Percentiles rank a stretch among this genome's conserved stretches.
Conservation (phyloP, 805 yeast genomes). For the Saccharomyces mikatae region DNA sequence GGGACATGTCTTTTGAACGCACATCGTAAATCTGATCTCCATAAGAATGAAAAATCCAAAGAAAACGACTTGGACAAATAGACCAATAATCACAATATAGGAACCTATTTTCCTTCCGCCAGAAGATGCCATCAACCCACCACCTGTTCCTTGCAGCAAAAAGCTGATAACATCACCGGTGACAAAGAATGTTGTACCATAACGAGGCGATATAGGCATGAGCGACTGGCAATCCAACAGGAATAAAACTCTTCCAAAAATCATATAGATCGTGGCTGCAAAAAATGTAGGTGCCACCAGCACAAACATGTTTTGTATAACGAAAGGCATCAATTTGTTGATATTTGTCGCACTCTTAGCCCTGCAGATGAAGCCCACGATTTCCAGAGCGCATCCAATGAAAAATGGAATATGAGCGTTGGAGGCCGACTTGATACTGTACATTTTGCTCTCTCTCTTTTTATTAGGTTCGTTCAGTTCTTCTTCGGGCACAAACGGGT, state of each 20-base stretch:
- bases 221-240: slow-evolving; percentile 5
- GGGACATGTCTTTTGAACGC: slow-evolving; percentile 2
- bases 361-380: no score
- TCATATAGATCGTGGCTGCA: slow-evolving; percentile 28
- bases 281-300: slow-evolving; percentile 26
- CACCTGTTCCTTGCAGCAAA: slow-evolving; percentile 26
- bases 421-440: no score
- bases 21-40: slow-evolving; percentile 6
- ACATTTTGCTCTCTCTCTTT: no score
- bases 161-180: slow-evolving; percentile 25
- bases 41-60: slow-evolving; percentile 22
- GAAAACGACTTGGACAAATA: slow-evolving; percentile 22
- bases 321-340: slow-evolving; percentile 9
- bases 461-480: no score
- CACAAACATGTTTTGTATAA: slow-evolving; percentile 20
- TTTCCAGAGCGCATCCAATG: no score
- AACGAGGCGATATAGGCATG: slow-evolving; percentile 8
- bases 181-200: slow-evolving; percentile 22
- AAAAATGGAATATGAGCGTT: no score
- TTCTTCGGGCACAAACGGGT: no score
- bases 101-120: no score
- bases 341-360: no score
- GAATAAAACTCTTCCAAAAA: slow-evolving; percentile 17
- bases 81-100: slow-evolving; percentile 27
- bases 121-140: slow-evolving; percentile 24